Conservation (phyloP, 2,329 filamentous ascomycete species). For the Lithohypha guttulata region DNA sequence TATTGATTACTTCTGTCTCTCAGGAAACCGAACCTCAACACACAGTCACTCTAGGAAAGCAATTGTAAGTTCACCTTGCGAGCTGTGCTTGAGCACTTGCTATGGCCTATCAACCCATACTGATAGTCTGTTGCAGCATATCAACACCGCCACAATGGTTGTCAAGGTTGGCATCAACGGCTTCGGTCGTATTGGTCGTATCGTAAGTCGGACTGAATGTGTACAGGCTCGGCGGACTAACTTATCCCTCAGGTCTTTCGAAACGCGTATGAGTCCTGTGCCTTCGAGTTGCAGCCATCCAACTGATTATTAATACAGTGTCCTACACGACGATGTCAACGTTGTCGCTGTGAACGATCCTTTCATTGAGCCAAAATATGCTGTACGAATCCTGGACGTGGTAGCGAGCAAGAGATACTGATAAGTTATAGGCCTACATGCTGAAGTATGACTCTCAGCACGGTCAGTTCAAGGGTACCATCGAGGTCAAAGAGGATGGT, state of each 20-base stretch:
- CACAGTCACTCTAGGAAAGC: no score
- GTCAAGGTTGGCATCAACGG: slow-evolving; percentile 95
- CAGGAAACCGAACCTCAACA: no score
- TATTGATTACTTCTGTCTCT: no score
- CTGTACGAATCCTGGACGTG: slow-evolving; percentile 52
- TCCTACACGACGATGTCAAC: slow-evolving; percentile 80
- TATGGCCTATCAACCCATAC: no score
- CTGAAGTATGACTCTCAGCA: slow-evolving; percentile 98
- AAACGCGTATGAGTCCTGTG: slow-evolving; percentile 59
- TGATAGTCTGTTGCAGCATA: no score
- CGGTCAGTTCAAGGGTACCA: slow-evolving; percentile 88
- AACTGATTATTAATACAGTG: slow-evolving; percentile 32
- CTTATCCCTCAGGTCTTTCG: slow-evolving; percentile 61
- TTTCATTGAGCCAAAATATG: slow-evolving; percentile 96
- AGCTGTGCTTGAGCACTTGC: no score
- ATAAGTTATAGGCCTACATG: slow-evolving; percentile 75
- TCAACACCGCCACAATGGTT: no score
- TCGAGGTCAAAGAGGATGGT: slow-evolving; percentile 60
- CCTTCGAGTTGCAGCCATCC: slow-evolving; percentile 20
- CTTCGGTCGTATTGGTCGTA: slow-evolving; percentile 98
- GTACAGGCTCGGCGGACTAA: no score
- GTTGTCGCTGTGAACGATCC: slow-evolving; percentile 98
- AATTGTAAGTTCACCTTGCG: no score
- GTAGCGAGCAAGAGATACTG: background rate
- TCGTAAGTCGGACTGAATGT: slow-evolving; percentile 40